Conservation (phyloP, 768 basidiomycete genomes). For the Trametes cingulata region DNA sequence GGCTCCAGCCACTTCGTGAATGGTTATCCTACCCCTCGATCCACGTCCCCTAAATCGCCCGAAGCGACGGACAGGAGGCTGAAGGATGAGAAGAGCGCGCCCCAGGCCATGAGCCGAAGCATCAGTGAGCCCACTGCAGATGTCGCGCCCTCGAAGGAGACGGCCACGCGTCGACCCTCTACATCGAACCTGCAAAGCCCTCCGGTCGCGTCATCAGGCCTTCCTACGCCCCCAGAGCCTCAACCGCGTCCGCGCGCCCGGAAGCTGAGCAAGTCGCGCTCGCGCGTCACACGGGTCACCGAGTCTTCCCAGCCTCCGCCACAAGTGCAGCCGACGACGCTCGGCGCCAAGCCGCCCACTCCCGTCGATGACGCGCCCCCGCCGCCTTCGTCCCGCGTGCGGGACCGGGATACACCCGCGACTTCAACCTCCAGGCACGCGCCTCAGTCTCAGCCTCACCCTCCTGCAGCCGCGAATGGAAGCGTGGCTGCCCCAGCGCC, state of each 20-base stretch:
- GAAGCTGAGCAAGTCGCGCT: slow-evolving; percentile 26
- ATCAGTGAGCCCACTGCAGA: not conserved
- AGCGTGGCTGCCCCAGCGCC: not conserved
- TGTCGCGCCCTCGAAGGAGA: not conserved
- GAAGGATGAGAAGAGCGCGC: not conserved
- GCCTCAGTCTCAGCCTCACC: not conserved
- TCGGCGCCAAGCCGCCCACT: slow-evolving; percentile 19
- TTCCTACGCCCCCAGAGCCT: slow-evolving; percentile 21
- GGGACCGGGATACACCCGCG: not conserved
- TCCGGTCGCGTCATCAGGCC: not conserved
- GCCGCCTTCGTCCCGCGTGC: not conserved
- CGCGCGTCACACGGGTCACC: slow-evolving; percentile 12
- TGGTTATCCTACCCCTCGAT: slow-evolving; percentile 26
- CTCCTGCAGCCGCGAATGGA: not conserved
- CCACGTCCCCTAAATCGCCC: slow-evolving; percentile 20
- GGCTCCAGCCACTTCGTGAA: slow-evolving; percentile 20
- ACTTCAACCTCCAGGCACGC: no score
- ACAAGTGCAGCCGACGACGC: not conserved
- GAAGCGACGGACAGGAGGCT: not conserved
- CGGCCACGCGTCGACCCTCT: not conserved
- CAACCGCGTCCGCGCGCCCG: slow-evolving; percentile 3
- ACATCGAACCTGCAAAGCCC: slow-evolving; percentile 6
- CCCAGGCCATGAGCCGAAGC: not conserved
- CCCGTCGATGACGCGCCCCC: slow-evolving; percentile 20
- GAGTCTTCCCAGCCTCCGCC: not conserved